Conservation (phyloP, 352 stramenopile genomes). For the Phytopythium oedochilum region DNA sequence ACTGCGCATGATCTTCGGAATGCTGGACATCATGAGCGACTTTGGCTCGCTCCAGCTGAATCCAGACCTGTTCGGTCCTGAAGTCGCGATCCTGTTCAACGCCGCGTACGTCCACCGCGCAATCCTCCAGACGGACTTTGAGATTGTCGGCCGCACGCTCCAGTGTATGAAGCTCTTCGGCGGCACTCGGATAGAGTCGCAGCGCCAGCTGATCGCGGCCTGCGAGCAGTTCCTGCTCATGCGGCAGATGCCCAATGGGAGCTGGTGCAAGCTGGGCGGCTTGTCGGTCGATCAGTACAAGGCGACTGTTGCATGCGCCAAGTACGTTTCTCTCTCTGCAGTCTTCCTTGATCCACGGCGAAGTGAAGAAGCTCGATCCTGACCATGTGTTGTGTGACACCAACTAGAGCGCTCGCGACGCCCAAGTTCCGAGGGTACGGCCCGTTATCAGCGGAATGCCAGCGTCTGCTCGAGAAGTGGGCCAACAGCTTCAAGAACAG, state of each 20-base stretch:
- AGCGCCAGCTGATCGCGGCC: slow-evolving; percentile 36
- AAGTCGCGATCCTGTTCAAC: slow-evolving; percentile 77
- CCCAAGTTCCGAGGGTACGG: slow-evolving; percentile 54
- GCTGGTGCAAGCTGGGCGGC: slow-evolving; percentile 60
- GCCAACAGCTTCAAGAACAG: slow-evolving; percentile 12
- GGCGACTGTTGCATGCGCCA: slow-evolving; percentile 70
- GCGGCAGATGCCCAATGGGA: slow-evolving; percentile 67
- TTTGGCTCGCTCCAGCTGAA: slow-evolving; percentile 75
- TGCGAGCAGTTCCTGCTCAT: slow-evolving; percentile 63
- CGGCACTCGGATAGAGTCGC: slow-evolving; percentile 23
- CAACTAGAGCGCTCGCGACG: slow-evolving; percentile 39
- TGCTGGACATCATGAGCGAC: slow-evolving; percentile 76
- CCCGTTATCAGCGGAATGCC: slow-evolving; percentile 48
- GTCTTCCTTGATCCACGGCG: neutral
- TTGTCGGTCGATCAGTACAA: slow-evolving; percentile 73
- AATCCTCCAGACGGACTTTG: slow-evolving; percentile 64
- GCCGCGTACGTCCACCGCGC: slow-evolving; percentile 62
- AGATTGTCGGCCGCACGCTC: slow-evolving; percentile 69
- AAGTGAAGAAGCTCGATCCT: neutral
- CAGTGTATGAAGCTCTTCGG: slow-evolving; percentile 82
- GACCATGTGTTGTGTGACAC: neutral
- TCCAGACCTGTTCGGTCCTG: slow-evolving; percentile 55
- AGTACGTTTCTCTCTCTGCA: slow-evolving; percentile 35
- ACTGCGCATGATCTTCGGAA: slow-evolving; percentile 72
- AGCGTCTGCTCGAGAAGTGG: slow-evolving; percentile 70